phyloP scores from a whole-genome alignment of 441 rosid species.

The Metrosideros polymorpha region DNA sequence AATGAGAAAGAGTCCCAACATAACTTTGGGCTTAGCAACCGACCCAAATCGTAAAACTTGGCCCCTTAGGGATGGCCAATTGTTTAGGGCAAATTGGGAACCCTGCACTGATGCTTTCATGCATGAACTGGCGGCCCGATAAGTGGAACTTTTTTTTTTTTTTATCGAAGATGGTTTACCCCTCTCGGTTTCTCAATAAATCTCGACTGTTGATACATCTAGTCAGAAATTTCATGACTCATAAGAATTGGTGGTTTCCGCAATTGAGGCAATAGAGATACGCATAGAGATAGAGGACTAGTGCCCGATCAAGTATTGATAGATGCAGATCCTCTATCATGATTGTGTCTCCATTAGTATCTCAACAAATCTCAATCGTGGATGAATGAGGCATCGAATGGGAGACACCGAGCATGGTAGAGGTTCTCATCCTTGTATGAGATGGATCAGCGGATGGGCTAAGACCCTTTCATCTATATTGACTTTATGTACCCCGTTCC shows the following conservation, averaged over 20 bases:
- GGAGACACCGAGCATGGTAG: neutral
- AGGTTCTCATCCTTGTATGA: neutral
- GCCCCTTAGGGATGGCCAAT: neutral
- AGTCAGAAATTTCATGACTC: neutral
- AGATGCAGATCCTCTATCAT: neutral
- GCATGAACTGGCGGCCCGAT: neutral
- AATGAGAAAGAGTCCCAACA: neutral
- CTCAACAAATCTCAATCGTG: neutral
- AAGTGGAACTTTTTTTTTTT: neutral
- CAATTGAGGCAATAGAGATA: neutral
- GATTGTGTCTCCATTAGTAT: neutral
- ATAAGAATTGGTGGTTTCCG: neutral
- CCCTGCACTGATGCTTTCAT: neutral
- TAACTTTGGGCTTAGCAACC: neutral
- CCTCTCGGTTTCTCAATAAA: neutral
- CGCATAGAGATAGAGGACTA: neutral
- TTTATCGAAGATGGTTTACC: neutral
- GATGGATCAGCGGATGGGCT: neutral
- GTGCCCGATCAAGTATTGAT: neutral
- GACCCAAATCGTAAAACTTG: neutral
- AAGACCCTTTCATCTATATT: neutral
- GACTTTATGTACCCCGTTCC: neutral
- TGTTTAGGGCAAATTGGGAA: neutral
- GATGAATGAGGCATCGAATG: neutral
- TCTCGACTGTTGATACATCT: neutral